Conservation (phyloP, 257 asterid genomes). For the Lycium ferocissimum region DNA sequence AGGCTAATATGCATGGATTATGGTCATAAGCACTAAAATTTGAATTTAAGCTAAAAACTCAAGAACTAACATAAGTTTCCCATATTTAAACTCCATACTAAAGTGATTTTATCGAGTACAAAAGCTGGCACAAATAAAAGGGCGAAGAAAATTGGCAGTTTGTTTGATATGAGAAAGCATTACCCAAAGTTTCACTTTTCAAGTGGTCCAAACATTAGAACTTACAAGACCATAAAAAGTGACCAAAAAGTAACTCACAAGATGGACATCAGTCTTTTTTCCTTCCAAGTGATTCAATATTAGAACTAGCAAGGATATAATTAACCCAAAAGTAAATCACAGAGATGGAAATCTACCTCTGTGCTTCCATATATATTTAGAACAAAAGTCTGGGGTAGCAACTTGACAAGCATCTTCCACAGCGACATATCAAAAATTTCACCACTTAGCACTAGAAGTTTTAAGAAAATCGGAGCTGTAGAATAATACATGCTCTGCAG, state of each 20-base stretch:
- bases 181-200: background rate
- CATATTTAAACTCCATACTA: background rate
- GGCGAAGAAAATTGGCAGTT: background rate
- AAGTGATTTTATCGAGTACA: background rate
- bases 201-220: background rate
- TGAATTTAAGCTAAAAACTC: background rate
- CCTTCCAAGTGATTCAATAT: background rate
- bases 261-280: constrained; percentile 9
- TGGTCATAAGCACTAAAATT: background rate
- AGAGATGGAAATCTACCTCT: constrained; percentile 58
- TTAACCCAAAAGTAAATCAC: constrained; percentile 29
- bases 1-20: background rate
- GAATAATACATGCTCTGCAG: constrained; percentile 49
- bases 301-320: constrained; percentile 10
- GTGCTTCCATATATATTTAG: constrained; percentile 96
- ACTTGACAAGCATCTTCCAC: constrained; percentile 65
- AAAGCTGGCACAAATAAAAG: background rate
- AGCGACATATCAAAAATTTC: constrained; percentile 72
- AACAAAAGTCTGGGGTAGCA: constrained; percentile 73
- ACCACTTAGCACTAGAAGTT: constrained; percentile 82
- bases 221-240: constrained; percentile 1
- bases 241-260: background rate
- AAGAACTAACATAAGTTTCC: background rate
- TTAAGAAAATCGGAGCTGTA: constrained; percentile 58
- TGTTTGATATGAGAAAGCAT: constrained; percentile 23